Conservation (phyloP, 768 basidiomycete genomes). For the Mycena vitilis region DNA sequence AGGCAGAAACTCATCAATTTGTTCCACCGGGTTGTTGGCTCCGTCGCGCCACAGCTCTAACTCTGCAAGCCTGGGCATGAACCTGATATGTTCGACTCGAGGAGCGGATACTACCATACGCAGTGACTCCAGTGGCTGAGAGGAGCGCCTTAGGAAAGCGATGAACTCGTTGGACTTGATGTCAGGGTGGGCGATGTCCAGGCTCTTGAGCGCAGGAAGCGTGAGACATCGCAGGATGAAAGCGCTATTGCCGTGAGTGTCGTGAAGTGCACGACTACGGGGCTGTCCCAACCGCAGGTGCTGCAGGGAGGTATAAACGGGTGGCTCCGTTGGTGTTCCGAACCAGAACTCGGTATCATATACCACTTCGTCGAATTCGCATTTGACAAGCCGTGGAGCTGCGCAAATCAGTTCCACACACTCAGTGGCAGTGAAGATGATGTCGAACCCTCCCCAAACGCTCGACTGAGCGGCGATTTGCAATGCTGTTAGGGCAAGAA, state of each 20-base stretch:
- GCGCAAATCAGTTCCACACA: no score
- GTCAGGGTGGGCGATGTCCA: not conserved
- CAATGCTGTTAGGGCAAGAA: not conserved
- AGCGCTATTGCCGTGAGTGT: no score
- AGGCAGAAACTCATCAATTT: no score
- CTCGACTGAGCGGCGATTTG: not conserved
- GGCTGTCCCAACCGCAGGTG: not conserved
- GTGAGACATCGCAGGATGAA: not conserved
- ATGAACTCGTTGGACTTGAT: not conserved
- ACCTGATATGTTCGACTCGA: not conserved
- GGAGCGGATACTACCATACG: not conserved
- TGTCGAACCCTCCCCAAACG: no score
- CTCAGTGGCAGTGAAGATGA: no score
- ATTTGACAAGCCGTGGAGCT: not conserved
- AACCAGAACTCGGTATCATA: no score
- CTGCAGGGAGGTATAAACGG: not conserved
- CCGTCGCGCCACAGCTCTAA: not conserved
- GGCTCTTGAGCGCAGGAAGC: conserved; percentile 6
- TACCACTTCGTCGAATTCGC: not conserved
- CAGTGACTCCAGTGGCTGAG: conserved; percentile 4
- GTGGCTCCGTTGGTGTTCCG: no score
- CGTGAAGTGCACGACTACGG: no score
- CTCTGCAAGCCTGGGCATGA: conserved; percentile 3
- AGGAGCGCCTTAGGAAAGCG: conserved; percentile 9
- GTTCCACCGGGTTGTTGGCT: no score